Evolutionary conservation across 192 early-diverging fungal genomes (phyloP), one percentile per base, ranked within the genome.

Genomic region (Funneliformis mosseae): DNA sequence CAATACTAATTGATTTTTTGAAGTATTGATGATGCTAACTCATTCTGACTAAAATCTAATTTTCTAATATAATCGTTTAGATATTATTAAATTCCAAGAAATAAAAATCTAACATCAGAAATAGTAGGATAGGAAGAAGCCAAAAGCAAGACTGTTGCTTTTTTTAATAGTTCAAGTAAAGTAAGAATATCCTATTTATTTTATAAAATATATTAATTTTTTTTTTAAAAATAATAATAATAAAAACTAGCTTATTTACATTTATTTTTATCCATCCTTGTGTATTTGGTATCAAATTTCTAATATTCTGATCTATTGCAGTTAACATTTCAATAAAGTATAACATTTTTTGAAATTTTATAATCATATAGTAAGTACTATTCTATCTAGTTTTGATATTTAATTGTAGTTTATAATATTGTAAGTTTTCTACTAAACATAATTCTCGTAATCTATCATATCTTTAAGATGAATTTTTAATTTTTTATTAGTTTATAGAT

Each of bases 91-190:
- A n/a, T n/a, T n/a, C n/a, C n/a, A n/a, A n/a, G n/a, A n/a, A n/a
- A n/a, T n/a, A n/a, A n/a, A n/a, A 74, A 43, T 16, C 43, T 8
- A 0, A 48, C 12, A 50, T 74, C 72, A 21, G 43, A 5, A 50
- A 48, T 42, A 8, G 72, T 74, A 9, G 72, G 72, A 74, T 74
- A 48, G 23, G 7, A 33, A 33, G 45, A n/a, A n/a, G n/a, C n/a
- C n/a, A n/a, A n/a, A n/a, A n/a, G n/a, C n/a, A n/a, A n/a, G n/a
- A n/a, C n/a, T n/a, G n/a, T n/a, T n/a, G n/a, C n/a, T n/a, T n/a
- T n/a, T n/a, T n/a, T n/a, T n/a, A n/a, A n/a, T n/a, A 74, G 39
- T n/a, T 69, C 67, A 8, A 69, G 18, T 28, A 69, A 69, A 28
- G 14, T 8, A 27, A n/a, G n/a, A n/a, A n/a, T n/a, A n/a, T n/a